These are phyloP conservation scores for Zelopaecilomyces penicillatus DNA, from an alignment of 2,329 filamentous ascomycete genomes.

Conservation along the genomic window DNA sequence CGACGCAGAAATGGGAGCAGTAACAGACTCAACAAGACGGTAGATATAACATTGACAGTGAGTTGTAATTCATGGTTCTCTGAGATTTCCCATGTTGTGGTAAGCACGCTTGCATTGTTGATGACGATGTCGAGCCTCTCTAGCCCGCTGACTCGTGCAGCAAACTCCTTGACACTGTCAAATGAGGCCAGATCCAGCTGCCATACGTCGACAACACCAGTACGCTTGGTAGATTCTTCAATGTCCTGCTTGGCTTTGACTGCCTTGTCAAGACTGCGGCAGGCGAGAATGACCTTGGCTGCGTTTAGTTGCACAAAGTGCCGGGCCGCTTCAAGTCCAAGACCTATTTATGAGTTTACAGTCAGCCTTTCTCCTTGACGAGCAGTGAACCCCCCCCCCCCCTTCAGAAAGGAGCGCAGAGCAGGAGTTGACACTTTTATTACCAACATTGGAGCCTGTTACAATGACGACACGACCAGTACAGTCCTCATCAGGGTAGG, in stretches of 20 bases:
- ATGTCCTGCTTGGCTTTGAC: slow-evolving; percentile 27
- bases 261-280: slow-evolving; percentile 27
- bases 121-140: slow-evolving; percentile 6
- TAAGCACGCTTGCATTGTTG: slow-evolving; percentile 7
- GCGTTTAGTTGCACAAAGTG: slow-evolving; percentile 28
- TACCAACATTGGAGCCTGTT: slow-evolving; percentile 27
- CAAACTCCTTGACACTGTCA: slow-evolving; percentile 6
- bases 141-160: slow-evolving; percentile 3
- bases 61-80: slow-evolving; percentile 5
- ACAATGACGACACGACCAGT: slow-evolving; percentile 28
- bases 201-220: slow-evolving; percentile 9
- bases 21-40: slow-evolving; percentile 5
- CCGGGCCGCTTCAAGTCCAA: slow-evolving; percentile 31
- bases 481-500: slow-evolving; percentile 24
- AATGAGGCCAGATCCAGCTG: slow-evolving; percentile 7
- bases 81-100: neutral
- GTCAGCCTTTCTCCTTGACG: neutral
- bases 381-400: neutral
- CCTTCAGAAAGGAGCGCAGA: neutral
- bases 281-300: slow-evolving; percentile 30
- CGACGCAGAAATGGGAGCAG: slow-evolving; percentile 2
- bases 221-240: slow-evolving; percentile 14
- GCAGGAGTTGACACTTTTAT: neutral
- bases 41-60: slow-evolving; percentile 9
- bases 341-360: slow-evolving; percentile 15